phyloP scores from a whole-genome alignment of 2,329 filamentous ascomycete genomes.

The Arthrobotrys iridis region DNA sequence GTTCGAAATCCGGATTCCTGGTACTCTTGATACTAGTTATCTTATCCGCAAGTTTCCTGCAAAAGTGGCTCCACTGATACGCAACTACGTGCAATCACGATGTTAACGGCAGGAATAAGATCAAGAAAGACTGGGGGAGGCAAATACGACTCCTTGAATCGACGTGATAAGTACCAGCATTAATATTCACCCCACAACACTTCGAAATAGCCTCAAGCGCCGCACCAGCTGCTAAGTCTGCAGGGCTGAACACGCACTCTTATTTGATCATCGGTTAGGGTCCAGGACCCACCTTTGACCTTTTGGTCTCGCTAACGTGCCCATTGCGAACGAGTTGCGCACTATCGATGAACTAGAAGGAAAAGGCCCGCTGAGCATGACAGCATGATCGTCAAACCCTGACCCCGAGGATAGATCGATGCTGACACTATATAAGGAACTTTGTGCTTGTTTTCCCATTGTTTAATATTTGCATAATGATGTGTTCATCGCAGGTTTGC shows the following conservation, averaged over 20 bases:
- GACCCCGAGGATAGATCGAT: not conserved
- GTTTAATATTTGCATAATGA: not conserved
- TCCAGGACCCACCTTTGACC: conserved; percentile 13
- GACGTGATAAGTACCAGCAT: not conserved
- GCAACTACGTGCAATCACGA: not conserved
- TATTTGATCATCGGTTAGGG: conserved; percentile 35
- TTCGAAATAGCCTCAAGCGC: conserved; percentile 10
- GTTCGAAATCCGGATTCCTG: conserved; percentile 31
- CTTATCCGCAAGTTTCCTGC: not conserved
- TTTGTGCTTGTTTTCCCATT: not conserved
- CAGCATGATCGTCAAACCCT: conserved; percentile 37
- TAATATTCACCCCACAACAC: not conserved
- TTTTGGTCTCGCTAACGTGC: conserved; percentile 22
- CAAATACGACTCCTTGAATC: conserved; percentile 10
- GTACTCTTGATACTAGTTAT: not conserved
- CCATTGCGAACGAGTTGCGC: conserved; percentile 31
- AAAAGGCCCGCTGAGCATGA: conserved; percentile 49
- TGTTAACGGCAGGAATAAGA: not conserved
- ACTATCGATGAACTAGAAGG: conserved; percentile 1
- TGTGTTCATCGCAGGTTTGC: not conserved
- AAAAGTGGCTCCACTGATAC: conserved; percentile 20
- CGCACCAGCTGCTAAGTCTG: conserved; percentile 32
- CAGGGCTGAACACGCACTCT: conserved; percentile 37
- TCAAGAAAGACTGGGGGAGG: not conserved
- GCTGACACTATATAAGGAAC: not conserved